These are phyloP conservation scores for Phytophthora gonapodyides DNA, from an alignment of 352 stramenopile genomes.

Conservation along the genomic window DNA sequence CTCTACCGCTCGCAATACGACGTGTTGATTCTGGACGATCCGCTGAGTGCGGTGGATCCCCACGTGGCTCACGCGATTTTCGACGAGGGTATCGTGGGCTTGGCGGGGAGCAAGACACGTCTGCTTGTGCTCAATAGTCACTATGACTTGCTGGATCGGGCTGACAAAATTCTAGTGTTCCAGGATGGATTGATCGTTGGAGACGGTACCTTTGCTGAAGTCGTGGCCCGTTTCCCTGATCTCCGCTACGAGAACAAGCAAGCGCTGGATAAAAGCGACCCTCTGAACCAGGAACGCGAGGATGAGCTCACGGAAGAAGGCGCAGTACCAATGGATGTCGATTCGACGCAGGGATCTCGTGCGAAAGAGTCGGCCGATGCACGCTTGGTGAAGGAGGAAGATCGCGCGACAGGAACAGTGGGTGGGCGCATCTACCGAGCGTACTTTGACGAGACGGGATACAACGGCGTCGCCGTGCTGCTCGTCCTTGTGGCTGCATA, in stretches of 20 bases:
- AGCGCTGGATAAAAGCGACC: not conserved
- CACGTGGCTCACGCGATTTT: slow-evolving; percentile 95
- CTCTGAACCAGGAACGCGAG: not conserved
- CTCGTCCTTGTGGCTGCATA: slow-evolving; percentile 10
- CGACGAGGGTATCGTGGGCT: slow-evolving; percentile 74
- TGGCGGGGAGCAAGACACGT: slow-evolving; percentile 70
- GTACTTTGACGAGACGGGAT: slow-evolving; percentile 35
- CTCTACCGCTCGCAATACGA: slow-evolving; percentile 96
- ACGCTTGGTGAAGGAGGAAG: slow-evolving; percentile 39
- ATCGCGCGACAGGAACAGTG: slow-evolving; percentile 27
- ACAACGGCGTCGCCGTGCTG: slow-evolving; percentile 18
- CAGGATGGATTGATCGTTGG: slow-evolving; percentile 33
- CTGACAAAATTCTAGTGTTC: slow-evolving; percentile 45
- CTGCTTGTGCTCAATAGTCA: slow-evolving; percentile 94
- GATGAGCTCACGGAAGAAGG: slow-evolving; percentile 2
- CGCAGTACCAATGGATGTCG: not conserved
- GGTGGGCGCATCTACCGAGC: slow-evolving; percentile 27
- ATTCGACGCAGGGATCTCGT: not conserved
- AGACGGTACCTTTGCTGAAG: slow-evolving; percentile 26
- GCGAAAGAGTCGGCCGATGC: not conserved
- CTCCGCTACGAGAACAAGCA: slow-evolving; percentile 25
- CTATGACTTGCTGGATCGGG: slow-evolving; percentile 82
- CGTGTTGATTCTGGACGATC: slow-evolving; percentile 95
- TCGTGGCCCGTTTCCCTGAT: slow-evolving; percentile 18
- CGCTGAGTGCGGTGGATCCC: slow-evolving; percentile 93